These are phyloP conservation scores for Colletotrichum coccodes DNA, from an alignment of 2,329 filamentous ascomycete species.

Conservation along the genomic window DNA sequence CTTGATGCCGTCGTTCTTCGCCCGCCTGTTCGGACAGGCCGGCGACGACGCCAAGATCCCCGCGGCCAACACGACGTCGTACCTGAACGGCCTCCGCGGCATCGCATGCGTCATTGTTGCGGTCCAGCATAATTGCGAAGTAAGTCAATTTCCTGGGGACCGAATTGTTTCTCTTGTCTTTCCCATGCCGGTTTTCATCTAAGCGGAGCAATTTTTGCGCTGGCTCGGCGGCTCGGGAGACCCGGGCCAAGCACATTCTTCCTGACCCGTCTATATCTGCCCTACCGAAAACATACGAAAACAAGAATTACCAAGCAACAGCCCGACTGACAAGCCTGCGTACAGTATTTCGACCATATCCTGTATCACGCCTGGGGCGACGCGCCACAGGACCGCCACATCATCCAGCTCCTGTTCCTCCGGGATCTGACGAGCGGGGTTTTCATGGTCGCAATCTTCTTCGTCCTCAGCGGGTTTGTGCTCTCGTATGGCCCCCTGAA, in stretches of 20 bases:
- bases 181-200: not conserved
- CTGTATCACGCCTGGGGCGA: conserved; percentile 20
- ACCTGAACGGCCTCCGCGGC: conserved; percentile 67
- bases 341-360: conserved; percentile 19
- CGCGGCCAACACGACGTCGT: conserved; percentile 50
- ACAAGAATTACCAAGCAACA: too few relatives aligned
- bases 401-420: conserved; percentile 39
- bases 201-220: too few relatives aligned
- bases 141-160: conserved; percentile 7
- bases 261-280: too few relatives aligned
- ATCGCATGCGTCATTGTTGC: conserved; percentile 66
- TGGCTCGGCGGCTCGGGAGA: too few relatives aligned
- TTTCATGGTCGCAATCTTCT: conserved; percentile 46
- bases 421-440: conserved; percentile 40
- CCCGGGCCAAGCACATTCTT: not conserved
- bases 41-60: not conserved
- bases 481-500: conserved; percentile 44
- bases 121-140: conserved; percentile 59
- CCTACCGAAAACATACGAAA: too few relatives aligned
- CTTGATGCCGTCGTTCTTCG: conserved; percentile 9
- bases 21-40: not conserved
- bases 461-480: conserved; percentile 49
- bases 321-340: conserved; percentile 44
- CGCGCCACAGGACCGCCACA: conserved; percentile 3
- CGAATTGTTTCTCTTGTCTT: not conserved